Percentiles rank a stretch among this genome's conserved stretches.
Conservation (phyloP, 202 grass and related monocot species). For the Digitaria exilis region DNA sequence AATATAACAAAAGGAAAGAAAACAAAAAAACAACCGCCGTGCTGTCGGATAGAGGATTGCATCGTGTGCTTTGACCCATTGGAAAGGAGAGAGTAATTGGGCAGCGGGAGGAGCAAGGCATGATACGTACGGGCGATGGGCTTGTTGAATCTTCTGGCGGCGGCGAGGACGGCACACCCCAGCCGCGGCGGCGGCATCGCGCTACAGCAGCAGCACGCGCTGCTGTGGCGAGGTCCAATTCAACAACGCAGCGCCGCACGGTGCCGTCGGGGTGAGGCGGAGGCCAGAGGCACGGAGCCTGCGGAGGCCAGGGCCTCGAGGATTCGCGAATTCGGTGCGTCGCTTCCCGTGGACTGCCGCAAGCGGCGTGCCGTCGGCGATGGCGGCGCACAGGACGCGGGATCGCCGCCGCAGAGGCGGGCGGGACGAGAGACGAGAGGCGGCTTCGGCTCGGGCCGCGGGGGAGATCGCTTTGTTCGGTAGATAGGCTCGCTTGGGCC, state of each 20-base stretch:
- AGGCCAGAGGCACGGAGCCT: no score
- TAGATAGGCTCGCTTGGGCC: not conserved
- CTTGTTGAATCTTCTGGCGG: not conserved
- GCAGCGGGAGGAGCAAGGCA: not conserved
- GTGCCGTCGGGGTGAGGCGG: not conserved
- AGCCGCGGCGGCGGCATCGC: conserved; percentile 27
- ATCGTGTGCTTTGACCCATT: not conserved
- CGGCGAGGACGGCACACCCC: conserved; percentile 20
- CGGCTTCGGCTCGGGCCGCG: not conserved
- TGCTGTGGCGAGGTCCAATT: not conserved
- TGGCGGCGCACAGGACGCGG: not conserved
- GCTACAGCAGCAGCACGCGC: not conserved
- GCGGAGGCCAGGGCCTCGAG: not conserved
- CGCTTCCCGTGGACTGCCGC: not conserved
- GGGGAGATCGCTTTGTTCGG: not conserved
- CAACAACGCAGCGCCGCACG: not conserved
- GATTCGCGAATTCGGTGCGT: no score
- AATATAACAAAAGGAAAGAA: rapidly evolving
- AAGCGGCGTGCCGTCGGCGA: not conserved
- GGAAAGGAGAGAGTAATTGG: not conserved
- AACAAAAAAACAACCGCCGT: not conserved
- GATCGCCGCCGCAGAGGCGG: not conserved
- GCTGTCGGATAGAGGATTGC: not conserved
- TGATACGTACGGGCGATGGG: not conserved
- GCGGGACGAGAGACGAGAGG: no score